A percentile compares a stretch with the other conserved stretches of the same genome.
These are phyloP conservation scores for Thalassia testudinum DNA, from an alignment of 116 monocot species.

Conservation along the genomic window DNA sequence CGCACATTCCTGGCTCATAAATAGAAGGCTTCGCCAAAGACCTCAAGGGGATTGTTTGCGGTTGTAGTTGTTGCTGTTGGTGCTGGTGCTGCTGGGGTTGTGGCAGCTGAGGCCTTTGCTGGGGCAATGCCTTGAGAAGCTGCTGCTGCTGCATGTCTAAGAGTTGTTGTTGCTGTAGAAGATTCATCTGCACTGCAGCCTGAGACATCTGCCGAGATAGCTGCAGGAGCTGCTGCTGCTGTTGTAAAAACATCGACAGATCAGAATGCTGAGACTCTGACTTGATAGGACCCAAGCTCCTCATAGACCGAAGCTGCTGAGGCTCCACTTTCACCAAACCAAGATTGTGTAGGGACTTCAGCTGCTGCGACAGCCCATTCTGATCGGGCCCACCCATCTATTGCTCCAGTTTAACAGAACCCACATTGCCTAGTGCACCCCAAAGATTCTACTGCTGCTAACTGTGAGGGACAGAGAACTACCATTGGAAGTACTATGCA, in stretches of 20 bases:
- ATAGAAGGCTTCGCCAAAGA: slow-evolving; percentile 25
- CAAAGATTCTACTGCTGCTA: slow-evolving; percentile 25
- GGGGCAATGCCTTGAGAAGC: slow-evolving; percentile 27
- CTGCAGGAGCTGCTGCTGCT: slow-evolving; percentile 23
- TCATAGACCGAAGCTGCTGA: slow-evolving; percentile 31
- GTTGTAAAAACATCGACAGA: slow-evolving; percentile 33
- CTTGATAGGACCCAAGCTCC: slow-evolving; percentile 36
- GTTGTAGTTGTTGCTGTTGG: slow-evolving; percentile 20
- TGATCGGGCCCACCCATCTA: slow-evolving; percentile 14
- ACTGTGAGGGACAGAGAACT: slow-evolving; percentile 20
- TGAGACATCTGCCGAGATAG: slow-evolving; percentile 16
- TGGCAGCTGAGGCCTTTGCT: slow-evolving; percentile 12
- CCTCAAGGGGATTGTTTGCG: slow-evolving; percentile 25
- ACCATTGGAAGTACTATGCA: slow-evolving; percentile 20
- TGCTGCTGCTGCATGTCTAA: slow-evolving; percentile 38
- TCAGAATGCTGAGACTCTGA: slow-evolving; percentile 50
- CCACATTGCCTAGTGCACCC: slow-evolving; percentile 16
- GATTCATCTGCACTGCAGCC: slow-evolving; percentile 9
- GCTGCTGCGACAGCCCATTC: slow-evolving; percentile 9
- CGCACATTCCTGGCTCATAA: slow-evolving; percentile 67
- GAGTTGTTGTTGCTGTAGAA: too few relatives aligned
- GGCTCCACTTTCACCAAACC: slow-evolving; percentile 52
- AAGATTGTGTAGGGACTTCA: slow-evolving; percentile 12
- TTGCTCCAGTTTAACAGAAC: slow-evolving; percentile 41
- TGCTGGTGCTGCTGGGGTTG: slow-evolving; percentile 19